These are phyloP conservation scores for Mrakia frigida DNA, from an alignment of 768 basidiomycete genomes.

Conservation along the genomic window DNA sequence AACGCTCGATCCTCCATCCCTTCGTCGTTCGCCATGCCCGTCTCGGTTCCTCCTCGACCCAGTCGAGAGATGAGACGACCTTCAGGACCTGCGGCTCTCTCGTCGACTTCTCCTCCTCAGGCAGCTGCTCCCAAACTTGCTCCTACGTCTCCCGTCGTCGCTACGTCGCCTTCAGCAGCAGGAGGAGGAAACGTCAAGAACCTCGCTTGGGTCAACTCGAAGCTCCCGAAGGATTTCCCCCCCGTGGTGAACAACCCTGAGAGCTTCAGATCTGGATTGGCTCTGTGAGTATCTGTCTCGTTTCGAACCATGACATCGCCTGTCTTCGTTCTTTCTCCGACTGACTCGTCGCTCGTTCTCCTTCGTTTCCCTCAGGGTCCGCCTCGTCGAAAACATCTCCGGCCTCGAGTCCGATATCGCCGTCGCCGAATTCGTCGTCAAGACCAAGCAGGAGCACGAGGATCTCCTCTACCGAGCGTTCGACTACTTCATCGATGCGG, in stretches of 20 bases:
- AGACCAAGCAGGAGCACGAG: conserved; percentile 31
- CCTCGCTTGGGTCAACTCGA: conserved; percentile 55
- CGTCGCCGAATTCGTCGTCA: conserved; percentile 20
- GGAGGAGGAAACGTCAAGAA: not conserved
- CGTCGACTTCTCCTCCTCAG: too few relatives aligned
- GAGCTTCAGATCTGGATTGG: conserved; percentile 27
- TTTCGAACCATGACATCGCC: too few relatives aligned
- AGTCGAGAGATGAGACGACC: conserved; percentile 55
- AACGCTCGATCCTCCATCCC: not conserved
- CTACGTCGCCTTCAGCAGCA: too few relatives aligned
- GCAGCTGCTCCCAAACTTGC: not conserved
- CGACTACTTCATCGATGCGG: conserved; percentile 32
- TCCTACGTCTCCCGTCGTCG: not conserved
- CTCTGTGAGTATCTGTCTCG: conserved; percentile 15
- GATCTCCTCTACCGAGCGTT: conserved; percentile 27
- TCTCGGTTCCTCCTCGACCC: conserved; percentile 58
- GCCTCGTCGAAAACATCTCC: conserved; percentile 29
- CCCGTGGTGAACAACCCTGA: conserved; percentile 41
- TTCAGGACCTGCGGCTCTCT: not conserved
- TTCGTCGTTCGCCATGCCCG: conserved; percentile 20
- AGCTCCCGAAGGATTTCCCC: conserved; percentile 58
- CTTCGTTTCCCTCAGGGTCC: conserved; percentile 14
- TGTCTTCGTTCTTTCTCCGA: not conserved
- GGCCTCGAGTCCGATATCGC: conserved; percentile 11
- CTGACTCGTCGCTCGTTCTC: not conserved